phyloP scores from a whole-genome alignment of 2,329 filamentous ascomycete genomes.

The Penicillium brasilianum region DNA sequence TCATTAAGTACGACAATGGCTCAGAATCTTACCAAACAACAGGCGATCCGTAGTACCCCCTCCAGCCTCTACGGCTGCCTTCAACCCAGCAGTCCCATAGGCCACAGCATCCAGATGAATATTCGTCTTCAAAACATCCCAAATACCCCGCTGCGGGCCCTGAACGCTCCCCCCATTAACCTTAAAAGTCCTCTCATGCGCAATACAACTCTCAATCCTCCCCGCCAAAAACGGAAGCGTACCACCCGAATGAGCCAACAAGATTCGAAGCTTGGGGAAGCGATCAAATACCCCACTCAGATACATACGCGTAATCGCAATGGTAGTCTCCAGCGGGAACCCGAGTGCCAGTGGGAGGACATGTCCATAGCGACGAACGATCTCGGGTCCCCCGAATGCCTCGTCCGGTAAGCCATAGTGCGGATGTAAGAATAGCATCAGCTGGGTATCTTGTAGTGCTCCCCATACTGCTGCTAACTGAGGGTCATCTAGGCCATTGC shows the following conservation, averaged over 20 bases:
- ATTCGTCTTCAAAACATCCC: conserved; percentile 73
- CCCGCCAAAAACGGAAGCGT: conserved; percentile 88
- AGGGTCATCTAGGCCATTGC: conserved; percentile 78
- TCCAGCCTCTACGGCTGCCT: conserved; percentile 77
- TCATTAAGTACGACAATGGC: background rate
- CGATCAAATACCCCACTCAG: conserved; percentile 84
- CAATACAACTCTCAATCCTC: conserved; percentile 82
- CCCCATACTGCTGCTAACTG: conserved; percentile 72
- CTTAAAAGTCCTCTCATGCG: conserved; percentile 78
- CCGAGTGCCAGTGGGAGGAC: conserved; percentile 84
- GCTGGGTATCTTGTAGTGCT: conserved; percentile 66
- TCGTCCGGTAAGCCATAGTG: conserved; percentile 85
- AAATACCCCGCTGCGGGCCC: conserved; percentile 63
- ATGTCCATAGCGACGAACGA: conserved; percentile 76
- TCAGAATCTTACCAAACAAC: conserved; percentile 43
- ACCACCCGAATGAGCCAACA: conserved; percentile 87
- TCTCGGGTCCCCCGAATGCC: conserved; percentile 79
- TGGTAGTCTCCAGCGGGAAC: conserved; percentile 91
- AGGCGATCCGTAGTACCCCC: conserved; percentile 46
- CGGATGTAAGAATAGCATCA: conserved; percentile 83
- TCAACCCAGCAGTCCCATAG: conserved; percentile 62
- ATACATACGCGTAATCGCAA: conserved; percentile 85
- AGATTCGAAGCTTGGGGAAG: conserved; percentile 69
- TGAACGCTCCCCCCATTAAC: conserved; percentile 65
- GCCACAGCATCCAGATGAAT: conserved; percentile 78